A percentile compares a stretch with the other conserved stretches of the same genome.
Evolutionary conservation across 1,139 yeast species (phyloP).

Genomic region (Geotrichum cucujoidarum): DNA sequence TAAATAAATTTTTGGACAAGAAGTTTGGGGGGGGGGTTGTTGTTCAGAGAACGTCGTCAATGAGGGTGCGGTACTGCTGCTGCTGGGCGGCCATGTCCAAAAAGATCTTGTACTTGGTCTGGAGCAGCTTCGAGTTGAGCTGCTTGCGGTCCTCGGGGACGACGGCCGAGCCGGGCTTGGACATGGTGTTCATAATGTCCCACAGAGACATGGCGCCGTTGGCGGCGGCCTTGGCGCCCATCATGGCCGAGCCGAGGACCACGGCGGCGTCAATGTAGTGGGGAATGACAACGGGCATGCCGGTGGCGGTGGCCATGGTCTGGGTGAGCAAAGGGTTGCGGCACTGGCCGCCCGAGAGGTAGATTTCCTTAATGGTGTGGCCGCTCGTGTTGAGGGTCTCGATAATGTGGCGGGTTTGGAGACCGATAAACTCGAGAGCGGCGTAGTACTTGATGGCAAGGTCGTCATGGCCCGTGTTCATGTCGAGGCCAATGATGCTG

Average conservation of each 20-base stretch:
- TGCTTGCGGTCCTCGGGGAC: conserved; percentile 53
- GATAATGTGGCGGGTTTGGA: conserved; percentile 92
- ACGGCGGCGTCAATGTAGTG: conserved; percentile 95
- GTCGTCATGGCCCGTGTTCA: conserved; percentile 82
- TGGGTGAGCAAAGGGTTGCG: conserved; percentile 85
- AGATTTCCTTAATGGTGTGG: conserved; percentile 67
- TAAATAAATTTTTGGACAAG: background rate
- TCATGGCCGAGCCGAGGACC: conserved; percentile 88
- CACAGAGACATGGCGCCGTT: conserved; percentile 48
- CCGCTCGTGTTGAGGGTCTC: conserved; percentile 80
- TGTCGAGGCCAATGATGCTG: conserved; percentile 84
- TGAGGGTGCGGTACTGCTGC: conserved; percentile 64
- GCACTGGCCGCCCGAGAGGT: conserved; percentile 96
- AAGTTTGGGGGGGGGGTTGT: too few relatives aligned
- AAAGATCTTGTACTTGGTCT: conserved; percentile 76
- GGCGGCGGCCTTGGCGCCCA: conserved; percentile 86
- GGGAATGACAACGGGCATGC: conserved; percentile 88
- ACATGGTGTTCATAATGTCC: conserved; percentile 78
- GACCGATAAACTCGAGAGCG: conserved; percentile 96
- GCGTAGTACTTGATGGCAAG: conserved; percentile 82
- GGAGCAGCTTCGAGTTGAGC: conserved; percentile 65
- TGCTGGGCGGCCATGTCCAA: conserved; percentile 83
- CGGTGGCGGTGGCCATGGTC: conserved; percentile 87
- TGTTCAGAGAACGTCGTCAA: conserved; percentile 48
- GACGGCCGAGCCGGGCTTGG: conserved; percentile 78